Conservation (phyloP, 2,329 filamentous ascomycete genomes). For the Neofusicoccum ribis region DNA sequence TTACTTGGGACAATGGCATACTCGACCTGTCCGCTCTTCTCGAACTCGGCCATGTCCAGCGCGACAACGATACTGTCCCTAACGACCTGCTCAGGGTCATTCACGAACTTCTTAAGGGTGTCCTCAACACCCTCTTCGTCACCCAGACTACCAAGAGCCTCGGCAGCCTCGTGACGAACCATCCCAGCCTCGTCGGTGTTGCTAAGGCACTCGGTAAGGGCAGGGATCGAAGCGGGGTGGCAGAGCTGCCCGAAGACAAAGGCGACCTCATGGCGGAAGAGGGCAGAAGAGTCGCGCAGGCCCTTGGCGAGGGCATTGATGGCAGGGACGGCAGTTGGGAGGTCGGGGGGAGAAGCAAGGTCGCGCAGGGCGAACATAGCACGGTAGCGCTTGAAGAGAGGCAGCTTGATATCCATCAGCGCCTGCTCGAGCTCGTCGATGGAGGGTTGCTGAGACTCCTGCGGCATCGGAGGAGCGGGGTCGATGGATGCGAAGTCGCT, state of each 20-base stretch:
- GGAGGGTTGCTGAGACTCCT: slow-evolving; percentile 60
- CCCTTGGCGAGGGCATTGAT: slow-evolving; percentile 83
- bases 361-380: slow-evolving; percentile 98
- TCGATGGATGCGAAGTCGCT: slow-evolving; percentile 97
- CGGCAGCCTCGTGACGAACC: slow-evolving; percentile 96
- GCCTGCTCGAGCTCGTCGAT: slow-evolving; percentile 74
- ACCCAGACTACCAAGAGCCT: slow-evolving; percentile 90
- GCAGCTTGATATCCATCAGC: slow-evolving; percentile 74
- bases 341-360: slow-evolving; percentile 87
- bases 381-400: slow-evolving; percentile 89
- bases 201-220: slow-evolving; percentile 74
- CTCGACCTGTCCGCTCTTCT: slow-evolving; percentile 83
- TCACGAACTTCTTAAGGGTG: slow-evolving; percentile 75
- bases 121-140: slow-evolving; percentile 93
- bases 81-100: slow-evolving; percentile 91
- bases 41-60: slow-evolving; percentile 96
- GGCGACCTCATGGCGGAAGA: slow-evolving; percentile 96
- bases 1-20: slow-evolving; percentile 80
- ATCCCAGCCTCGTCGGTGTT: slow-evolving; percentile 84
- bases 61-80: slow-evolving; percentile 93
- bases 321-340: slow-evolving; percentile 85
- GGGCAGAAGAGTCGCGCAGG: slow-evolving; percentile 79
- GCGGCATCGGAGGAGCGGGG: slow-evolving; percentile 83
- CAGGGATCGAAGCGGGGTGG: slow-evolving; percentile 94
- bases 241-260: slow-evolving; percentile 97